phyloP scores from a whole-genome alignment of 306 rosid species.

The Carpinus viminea region DNA sequence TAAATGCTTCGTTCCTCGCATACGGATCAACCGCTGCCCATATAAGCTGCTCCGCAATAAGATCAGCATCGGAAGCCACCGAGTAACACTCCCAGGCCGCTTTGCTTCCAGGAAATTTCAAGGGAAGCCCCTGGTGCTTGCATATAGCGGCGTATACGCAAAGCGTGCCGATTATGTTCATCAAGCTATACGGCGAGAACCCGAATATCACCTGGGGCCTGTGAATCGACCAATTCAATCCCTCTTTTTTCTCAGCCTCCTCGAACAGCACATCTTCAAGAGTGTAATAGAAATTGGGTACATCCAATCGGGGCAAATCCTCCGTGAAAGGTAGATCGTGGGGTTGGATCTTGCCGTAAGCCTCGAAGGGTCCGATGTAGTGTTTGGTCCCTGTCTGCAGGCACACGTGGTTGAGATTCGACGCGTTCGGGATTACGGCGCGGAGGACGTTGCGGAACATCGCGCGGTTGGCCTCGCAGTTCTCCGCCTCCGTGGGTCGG shows the following conservation, averaged over 20 bases:
- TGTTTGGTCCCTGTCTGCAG: conserved; percentile 72
- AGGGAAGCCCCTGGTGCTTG: conserved; percentile 56
- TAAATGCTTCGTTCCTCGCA: conserved; percentile 65
- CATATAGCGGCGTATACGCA: conserved; percentile 70
- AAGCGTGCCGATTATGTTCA: conserved; percentile 54
- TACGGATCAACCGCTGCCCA: conserved; percentile 82
- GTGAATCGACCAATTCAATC: conserved; percentile 62
- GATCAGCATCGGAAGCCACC: conserved; percentile 63
- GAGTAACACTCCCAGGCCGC: conserved; percentile 51
- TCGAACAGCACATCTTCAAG: conserved; percentile 54
- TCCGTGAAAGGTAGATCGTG: conserved; percentile 73
- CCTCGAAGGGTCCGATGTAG: conserved; percentile 56
- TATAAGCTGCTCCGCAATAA: conserved; percentile 74
- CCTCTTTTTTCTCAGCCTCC: conserved; percentile 50
- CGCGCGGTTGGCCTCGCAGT: conserved; percentile 53
- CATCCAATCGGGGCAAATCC: conserved; percentile 57
- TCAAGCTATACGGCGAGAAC: conserved; percentile 68
- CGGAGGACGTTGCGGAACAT: conserved; percentile 57
- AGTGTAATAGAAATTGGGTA: conserved; percentile 59
- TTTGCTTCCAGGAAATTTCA: conserved; percentile 60
- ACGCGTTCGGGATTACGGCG: conserved; percentile 58
- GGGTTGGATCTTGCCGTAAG: conserved; percentile 20
- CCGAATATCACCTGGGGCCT: conserved; percentile 57
- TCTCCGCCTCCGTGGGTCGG: conserved; percentile 52
- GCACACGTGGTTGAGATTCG: conserved; percentile 64